Evolutionary conservation across 2,329 filamentous ascomycete species (phyloP).

Genomic region (Cordyceps tenuipes): DNA sequence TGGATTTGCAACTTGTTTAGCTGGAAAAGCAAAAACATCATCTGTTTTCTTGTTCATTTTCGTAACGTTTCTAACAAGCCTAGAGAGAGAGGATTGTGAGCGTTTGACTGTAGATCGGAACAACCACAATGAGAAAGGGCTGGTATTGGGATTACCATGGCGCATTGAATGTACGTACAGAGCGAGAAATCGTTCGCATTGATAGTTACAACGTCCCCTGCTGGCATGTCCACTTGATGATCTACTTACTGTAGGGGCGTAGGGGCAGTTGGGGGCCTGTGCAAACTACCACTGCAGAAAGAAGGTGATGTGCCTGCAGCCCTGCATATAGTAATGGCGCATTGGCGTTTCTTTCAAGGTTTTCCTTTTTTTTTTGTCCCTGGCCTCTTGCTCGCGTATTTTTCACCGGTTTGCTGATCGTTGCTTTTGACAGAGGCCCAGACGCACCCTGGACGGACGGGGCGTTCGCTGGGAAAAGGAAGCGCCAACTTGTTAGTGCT

Average conservation of each 20-base stretch:
- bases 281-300: background rate
- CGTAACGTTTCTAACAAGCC: background rate
- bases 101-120: background rate
- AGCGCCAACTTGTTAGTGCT: background rate
- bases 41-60: background rate
- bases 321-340: background rate
- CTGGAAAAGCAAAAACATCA: background rate
- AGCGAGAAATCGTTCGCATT: background rate
- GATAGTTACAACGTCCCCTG: background rate
- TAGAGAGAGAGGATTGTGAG: background rate
- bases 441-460: background rate
- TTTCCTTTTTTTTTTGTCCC: background rate
- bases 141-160: background rate
- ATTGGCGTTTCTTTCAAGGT: background rate
- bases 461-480: background rate
- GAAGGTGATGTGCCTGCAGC: background rate
- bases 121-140: background rate
- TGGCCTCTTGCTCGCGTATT: background rate
- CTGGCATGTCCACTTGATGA: background rate
- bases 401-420: background rate
- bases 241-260: too few species aligned
- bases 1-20: background rate
- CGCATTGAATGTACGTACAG: background rate
- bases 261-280: background rate
- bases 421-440: slow-evolving; percentile 2